Evolutionary conservation across 2,329 filamentous ascomycete genomes (phyloP), one percentile per base, ranked within the genome.

Genomic region (Beauveria sp.): DNA sequence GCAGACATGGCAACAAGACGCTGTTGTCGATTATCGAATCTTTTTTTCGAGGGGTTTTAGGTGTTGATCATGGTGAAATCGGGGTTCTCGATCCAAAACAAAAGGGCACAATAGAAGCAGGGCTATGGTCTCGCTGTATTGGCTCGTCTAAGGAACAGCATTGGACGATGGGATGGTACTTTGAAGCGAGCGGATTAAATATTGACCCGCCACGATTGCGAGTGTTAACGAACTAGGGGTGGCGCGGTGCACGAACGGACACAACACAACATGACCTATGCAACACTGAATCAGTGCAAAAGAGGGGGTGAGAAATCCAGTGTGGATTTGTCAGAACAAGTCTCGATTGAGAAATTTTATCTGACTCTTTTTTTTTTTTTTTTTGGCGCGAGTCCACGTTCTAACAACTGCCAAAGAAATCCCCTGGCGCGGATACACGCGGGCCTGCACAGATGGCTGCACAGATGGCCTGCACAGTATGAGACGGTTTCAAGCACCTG

Each of bases 111-210:
- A 46, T 42, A 54, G 20, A 20, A 28, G 49, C 49, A 60, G 40
- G 49, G 9, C 58, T 31, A 16, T 28, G n/a, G n/a, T 48, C 40
- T 60, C 40, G 49, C 51, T 55, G 51, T 22, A 61, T 55, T 55
- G 12, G 43, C 45, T 46, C 43, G 50, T 60, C 42, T 40, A 48
- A 42, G 58, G 42, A 42, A 49, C 14, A 24, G 48, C 22, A 51
- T 49, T 26, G 48, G 45, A 52, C 34, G 22, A 60, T 60, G 58
- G 56, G 31, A 16, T 38, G 28, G 26, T 12, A 38, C 50, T n/a
- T 20, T n/a, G 31, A 40, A 58, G 55, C 28, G 55, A 53, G 58
- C 58, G 58, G 58, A 60, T 48, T 53, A 60, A 60, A 42, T 60
- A n/a, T 60, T 60, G 58, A 60, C 58, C 58, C 40, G 58, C 58